phyloP scores from a whole-genome alignment of 164 flowering plant species.

The Piper betle region DNA sequence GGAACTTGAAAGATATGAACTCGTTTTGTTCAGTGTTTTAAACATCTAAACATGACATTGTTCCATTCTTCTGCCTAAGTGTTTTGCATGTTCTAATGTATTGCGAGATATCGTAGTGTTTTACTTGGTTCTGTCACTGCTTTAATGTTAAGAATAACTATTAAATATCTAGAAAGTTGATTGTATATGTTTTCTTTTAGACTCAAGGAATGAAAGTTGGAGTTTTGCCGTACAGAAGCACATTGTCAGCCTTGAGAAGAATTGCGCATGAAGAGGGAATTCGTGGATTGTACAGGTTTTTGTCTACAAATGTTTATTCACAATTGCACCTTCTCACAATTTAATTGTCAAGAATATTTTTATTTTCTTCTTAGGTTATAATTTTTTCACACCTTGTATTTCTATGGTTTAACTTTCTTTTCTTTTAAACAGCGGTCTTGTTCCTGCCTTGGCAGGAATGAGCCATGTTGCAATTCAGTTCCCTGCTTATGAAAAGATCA shows the following conservation, averaged over 20 bases:
- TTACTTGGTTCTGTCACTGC: no score
- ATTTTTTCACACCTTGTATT: neutral
- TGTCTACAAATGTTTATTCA: neutral
- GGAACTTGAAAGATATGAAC: no score
- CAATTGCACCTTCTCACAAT: neutral
- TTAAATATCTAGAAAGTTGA: no score
- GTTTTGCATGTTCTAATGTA: no score
- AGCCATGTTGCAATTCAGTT: conserved; percentile 99
- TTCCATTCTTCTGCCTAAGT: no score
- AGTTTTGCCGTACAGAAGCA: conserved; percentile 60
- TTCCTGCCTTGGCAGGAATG: conserved; percentile 93
- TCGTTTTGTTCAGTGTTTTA: no score
- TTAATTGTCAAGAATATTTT: neutral
- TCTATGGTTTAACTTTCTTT: conserved; percentile 2
- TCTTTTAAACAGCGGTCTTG: conserved; percentile 62
- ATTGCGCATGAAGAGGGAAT: conserved; percentile 87
- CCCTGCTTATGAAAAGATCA: conserved; percentile 85
- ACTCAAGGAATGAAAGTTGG: conserved; percentile 84
- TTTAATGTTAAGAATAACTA: no score
- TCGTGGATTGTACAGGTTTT: conserved; percentile 87
- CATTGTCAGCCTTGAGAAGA: conserved; percentile 80
- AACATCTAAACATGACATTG: no score
- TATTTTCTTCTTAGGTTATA: neutral
- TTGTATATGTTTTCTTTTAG: conserved; percentile 25
- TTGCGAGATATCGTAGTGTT: no score